A percentile compares a stretch with the other conserved stretches of the same genome.
Conservation (phyloP, 2,329 filamentous ascomycete genomes). For the Fusarium illudens region DNA sequence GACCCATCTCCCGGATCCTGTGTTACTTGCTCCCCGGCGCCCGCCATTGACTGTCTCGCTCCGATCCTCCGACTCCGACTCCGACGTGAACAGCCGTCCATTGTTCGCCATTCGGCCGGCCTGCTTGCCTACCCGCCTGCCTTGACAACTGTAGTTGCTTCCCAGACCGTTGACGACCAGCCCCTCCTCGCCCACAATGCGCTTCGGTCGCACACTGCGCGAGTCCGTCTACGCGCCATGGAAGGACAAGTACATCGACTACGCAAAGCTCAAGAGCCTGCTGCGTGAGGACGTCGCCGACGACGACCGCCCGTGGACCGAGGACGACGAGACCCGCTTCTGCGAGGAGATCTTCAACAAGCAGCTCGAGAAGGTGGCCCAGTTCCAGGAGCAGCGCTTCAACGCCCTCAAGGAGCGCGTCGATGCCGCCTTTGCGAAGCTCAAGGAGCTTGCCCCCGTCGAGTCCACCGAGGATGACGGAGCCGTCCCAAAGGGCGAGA, state of each 20-base stretch:
- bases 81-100: not conserved
- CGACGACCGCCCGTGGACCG: constrained; percentile 79
- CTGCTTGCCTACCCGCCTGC: constrained; percentile 1
- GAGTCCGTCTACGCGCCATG: constrained; percentile 84
- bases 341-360: constrained; percentile 95
- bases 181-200: constrained; percentile 65
- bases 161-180: not conserved
- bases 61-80: not conserved
- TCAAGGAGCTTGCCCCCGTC: constrained; percentile 77
- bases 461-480: constrained; percentile 59
- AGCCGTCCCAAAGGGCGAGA: constrained; percentile 56
- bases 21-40: not conserved
- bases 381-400: constrained; percentile 85
- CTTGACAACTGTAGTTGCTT: constrained; percentile 12
- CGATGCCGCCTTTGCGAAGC: constrained; percentile 69
- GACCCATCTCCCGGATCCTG: constrained; percentile 1
- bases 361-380: constrained; percentile 92
- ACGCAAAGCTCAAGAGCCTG: constrained; percentile 88
- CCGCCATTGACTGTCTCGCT: not conserved
- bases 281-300: constrained; percentile 78
- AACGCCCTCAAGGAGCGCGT: constrained; percentile 62
- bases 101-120: not conserved
- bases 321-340: constrained; percentile 91
- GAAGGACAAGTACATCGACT: constrained; percentile 96
- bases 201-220: constrained; percentile 89